A percentile compares a stretch with the other conserved stretches of the same genome.
phyloP scores from a whole-genome alignment of 805 yeast species.

The Pichia thaimueangensis region DNA sequence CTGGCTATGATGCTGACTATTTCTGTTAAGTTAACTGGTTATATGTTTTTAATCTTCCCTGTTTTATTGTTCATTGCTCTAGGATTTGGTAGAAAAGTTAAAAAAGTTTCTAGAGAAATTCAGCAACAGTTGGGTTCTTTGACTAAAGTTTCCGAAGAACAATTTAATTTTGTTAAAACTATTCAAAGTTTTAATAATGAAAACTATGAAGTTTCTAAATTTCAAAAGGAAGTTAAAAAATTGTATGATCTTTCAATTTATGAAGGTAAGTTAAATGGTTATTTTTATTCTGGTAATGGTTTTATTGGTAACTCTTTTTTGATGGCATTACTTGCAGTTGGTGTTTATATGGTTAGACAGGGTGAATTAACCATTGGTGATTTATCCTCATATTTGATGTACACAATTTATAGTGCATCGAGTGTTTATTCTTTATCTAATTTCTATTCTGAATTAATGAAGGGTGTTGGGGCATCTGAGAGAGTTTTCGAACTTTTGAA shows the following conservation, averaged over 20 bases:
- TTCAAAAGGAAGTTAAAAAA: conserved; percentile 62
- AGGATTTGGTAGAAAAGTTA: conserved; percentile 74
- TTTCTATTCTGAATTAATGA: conserved; percentile 91
- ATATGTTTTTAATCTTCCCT: conserved; percentile 76
- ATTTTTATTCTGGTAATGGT: conserved; percentile 73
- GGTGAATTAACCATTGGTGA: conserved; percentile 85
- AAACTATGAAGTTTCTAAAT: conserved; percentile 64
- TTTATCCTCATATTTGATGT: conserved; percentile 88
- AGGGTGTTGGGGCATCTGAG: conserved; percentile 94
- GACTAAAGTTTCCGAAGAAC: conserved; percentile 89
- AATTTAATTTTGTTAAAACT: conserved; percentile 75
- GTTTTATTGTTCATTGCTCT: conserved; percentile 75
- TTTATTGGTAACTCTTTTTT: conserved; percentile 78
- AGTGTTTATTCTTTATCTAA: conserved; percentile 87
- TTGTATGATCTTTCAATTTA: conserved; percentile 61
- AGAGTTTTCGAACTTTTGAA: conserved; percentile 83
- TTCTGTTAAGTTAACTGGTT: conserved; percentile 73
- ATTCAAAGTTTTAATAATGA: conserved; percentile 92
- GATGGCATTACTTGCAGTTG: conserved; percentile 69
- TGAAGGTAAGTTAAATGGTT: conserved; percentile 76
- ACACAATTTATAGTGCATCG: conserved; percentile 90
- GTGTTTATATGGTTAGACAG: conserved; percentile 70
- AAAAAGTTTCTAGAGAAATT: conserved; percentile 63
- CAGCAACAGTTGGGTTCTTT: conserved; percentile 82
- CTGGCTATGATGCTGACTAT: conserved; percentile 87